Evolutionary conservation across 352 stramenopile species (phyloP).

Genomic region (Elongisporangium anandrum): DNA sequence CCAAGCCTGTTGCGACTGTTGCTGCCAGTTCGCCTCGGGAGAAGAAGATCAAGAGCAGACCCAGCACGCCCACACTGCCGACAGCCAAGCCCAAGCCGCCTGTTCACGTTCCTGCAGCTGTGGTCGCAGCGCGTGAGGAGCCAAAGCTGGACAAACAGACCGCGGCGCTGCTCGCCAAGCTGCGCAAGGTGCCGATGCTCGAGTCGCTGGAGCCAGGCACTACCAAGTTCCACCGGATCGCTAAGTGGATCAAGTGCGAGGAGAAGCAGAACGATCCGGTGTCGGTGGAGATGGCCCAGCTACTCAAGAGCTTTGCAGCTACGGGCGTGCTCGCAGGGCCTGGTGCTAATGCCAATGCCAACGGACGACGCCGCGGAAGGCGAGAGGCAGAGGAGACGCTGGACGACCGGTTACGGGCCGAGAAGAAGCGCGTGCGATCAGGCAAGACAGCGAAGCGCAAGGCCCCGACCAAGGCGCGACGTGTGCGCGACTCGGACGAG

Average conservation of each 20-base stretch:
- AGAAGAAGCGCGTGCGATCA: constrained; percentile 13
- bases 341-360: constrained; percentile 7
- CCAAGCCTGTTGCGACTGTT: constrained; percentile 8
- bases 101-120: too few relatives aligned
- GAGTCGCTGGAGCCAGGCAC: constrained; percentile 24
- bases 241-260: constrained; percentile 55
- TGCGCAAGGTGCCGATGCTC: constrained; percentile 33
- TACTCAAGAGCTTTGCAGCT: constrained; percentile 18
- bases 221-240: constrained; percentile 41
- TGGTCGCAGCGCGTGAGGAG: constrained; percentile 4
- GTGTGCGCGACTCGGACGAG: constrained; percentile 16
- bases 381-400: constrained; percentile 25
- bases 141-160: constrained; percentile 8
- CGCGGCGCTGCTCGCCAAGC: constrained; percentile 23
- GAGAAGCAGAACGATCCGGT: constrained; percentile 32
- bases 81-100: too few relatives aligned
- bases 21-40: constrained; percentile 9
- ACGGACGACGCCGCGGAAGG: constrained; percentile 6
- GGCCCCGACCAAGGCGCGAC: constrained; percentile 5
- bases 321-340: neutral
- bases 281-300: constrained; percentile 19
- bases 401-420: constrained; percentile 29
- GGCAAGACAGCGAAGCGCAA: constrained; percentile 11
- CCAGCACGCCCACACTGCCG: neutral
- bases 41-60: constrained; percentile 12